A percentile compares a stretch with the other conserved stretches of the same genome.
phyloP scores from a whole-genome alignment of 495 filamentous ascomycete species.

The Daldinia grandis region DNA sequence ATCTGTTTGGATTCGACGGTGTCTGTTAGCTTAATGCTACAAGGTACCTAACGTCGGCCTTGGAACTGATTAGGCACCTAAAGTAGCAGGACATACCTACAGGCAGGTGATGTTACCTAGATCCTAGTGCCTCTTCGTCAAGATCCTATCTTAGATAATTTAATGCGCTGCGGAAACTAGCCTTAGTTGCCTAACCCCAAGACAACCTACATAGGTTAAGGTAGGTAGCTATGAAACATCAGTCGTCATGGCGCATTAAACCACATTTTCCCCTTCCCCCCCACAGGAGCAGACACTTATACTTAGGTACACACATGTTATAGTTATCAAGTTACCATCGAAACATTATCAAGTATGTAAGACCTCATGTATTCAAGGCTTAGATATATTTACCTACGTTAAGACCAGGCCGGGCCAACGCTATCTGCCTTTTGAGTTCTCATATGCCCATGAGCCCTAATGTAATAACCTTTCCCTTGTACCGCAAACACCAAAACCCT shows the following conservation, averaged over 20 bases:
- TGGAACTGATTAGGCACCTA: not conserved
- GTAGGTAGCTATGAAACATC: not conserved
- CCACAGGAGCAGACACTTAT: not conserved
- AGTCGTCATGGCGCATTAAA: conserved; percentile 35
- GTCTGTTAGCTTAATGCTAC: not conserved
- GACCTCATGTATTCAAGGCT: conserved; percentile 8
- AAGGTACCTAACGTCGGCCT: not conserved
- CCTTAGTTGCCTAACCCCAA: conserved; percentile 20
- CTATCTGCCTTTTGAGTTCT: conserved; percentile 15
- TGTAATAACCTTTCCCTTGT: conserved; percentile 18
- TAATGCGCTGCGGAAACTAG: conserved; percentile 29
- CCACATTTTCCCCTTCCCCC: not conserved
- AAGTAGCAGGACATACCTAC: no score
- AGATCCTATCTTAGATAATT: not conserved
- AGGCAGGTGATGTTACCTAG: not conserved
- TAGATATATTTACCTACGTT: conserved; percentile 22
- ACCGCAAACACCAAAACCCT: conserved; percentile 24
- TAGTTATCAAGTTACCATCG: not conserved
- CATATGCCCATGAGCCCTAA: conserved; percentile 19
- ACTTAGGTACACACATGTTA: not conserved
- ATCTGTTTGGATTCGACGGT: not conserved
- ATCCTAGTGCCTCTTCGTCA: not conserved
- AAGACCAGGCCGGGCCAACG: conserved; percentile 7
- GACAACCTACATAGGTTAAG: no score
- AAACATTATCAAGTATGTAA: conserved; percentile 5